Base-by-base conservation (phyloP, 208 protist species). In the Leishmania amazonensis region DNA sequence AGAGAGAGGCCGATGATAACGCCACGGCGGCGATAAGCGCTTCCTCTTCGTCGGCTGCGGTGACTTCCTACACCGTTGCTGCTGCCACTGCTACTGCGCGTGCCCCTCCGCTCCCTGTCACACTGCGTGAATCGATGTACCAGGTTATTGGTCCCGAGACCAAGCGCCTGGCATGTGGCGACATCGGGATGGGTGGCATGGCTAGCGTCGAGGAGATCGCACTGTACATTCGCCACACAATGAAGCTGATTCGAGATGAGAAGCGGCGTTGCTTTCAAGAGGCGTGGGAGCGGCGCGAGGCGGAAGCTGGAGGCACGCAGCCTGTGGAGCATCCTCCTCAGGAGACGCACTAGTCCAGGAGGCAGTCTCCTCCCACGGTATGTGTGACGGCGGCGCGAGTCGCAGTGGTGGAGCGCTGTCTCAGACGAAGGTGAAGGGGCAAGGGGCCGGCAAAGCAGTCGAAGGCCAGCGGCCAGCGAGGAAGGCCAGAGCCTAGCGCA, bases 131-230 rank as follows among this genome's bases (percentile, higher is more conserved):
- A 49, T 73, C 84, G 1, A 89, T 96, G 86, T 96, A 93, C 80
- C 92, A 96, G 83, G 76, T 99, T 24, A 95, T 99, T 0, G 84
- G 87, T 31, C 98, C 99, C 0, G 88, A 99, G 31, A 74, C 77
- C 67, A 99, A 99, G 88, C 76, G 78, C 38, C 85, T 99, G 0
- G 98, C 97, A 15, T 99, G 99, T 87, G 97, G 97, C 4, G 98
- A 99, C 79, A 83, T 95, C 11, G 98, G 98, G 65, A 89, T 95
- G 15, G 97, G 97, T 54, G 98, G 96, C 19, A 99, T 99, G 97
- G 97, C 95, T 3, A 67, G 81, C 0, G 93, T 97, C 51, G 89
- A 94, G 42, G 87, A 93, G 60, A 97, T 98, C n/a, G 91, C 88
- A n/a, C 81, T 74, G 24, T 81, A 80, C 45, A 90, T 96, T 60